A percentile compares a stretch with the other conserved stretches of the same genome.
Conservation (phyloP, 352 stramenopile species). For the Phytopythium delawarense region DNA sequence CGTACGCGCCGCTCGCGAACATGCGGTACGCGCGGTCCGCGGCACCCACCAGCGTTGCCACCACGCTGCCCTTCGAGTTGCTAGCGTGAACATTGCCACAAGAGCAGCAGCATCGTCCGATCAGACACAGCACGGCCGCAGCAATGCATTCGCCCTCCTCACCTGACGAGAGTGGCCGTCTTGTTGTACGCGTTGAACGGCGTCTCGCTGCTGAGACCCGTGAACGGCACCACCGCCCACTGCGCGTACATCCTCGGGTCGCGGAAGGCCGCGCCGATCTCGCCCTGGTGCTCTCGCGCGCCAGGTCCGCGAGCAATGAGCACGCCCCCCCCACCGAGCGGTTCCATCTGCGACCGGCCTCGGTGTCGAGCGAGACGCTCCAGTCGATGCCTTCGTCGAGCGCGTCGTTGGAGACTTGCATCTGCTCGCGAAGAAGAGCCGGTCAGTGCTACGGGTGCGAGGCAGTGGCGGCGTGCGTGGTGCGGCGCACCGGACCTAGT, state of each 20-base stretch:
- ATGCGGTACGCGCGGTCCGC: conserved; percentile 64
- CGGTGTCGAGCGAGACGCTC: conserved; percentile 32
- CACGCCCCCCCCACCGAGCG: conserved; percentile 38
- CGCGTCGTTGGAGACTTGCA: conserved; percentile 57
- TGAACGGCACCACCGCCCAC: conserved; percentile 37
- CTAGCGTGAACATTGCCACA: conserved; percentile 11
- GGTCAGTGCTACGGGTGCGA: not conserved
- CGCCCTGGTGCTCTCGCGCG: not conserved
- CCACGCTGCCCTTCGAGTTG: conserved; percentile 54
- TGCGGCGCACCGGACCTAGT: conserved; percentile 33
- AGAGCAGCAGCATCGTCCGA: not conserved
- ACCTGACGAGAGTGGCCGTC: conserved; percentile 52
- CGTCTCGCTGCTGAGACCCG: conserved; percentile 18
- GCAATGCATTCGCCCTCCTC: not conserved
- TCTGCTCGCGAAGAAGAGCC: conserved; percentile 14
- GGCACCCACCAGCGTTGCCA: conserved; percentile 41
- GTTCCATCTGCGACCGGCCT: conserved; percentile 26
- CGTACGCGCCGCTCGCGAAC: conserved; percentile 56
- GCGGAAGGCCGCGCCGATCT: conserved; percentile 29
- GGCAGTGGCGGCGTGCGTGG: not conserved
- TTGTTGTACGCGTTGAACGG: conserved; percentile 72
- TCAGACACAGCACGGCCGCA: not conserved
- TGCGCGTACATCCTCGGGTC: conserved; percentile 39
- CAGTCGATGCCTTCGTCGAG: conserved; percentile 66
- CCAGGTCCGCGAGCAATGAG: conserved; percentile 47